Percentiles rank a stretch among this genome's conserved stretches.
Conservation (phyloP, 2,329 filamentous ascomycete species). For the Diaporthe citrichinensis region DNA sequence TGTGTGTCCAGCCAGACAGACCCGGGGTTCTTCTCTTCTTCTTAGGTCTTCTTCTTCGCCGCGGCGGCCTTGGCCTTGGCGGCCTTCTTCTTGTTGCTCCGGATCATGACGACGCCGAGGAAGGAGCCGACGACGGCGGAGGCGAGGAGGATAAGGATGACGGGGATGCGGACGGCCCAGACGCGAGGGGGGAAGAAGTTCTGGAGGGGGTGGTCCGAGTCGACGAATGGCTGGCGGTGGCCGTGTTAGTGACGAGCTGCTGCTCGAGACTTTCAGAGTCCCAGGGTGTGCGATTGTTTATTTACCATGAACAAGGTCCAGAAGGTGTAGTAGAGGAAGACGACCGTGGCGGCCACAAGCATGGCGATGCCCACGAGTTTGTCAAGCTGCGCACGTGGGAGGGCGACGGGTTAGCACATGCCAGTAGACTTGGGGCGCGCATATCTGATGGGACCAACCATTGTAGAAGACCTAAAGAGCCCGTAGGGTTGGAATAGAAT, state of each 20-base stretch:
- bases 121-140: conserved; percentile 97
- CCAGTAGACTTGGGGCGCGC: not conserved
- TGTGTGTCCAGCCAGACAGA: not conserved
- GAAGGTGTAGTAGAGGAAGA: conserved; percentile 90
- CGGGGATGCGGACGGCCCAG: conserved; percentile 98
- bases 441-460: conserved; percentile 45
- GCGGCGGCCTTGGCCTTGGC: conserved; percentile 88
- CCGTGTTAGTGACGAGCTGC: conserved; percentile 32
- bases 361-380: conserved; percentile 80
- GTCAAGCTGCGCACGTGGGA: conserved; percentile 78
- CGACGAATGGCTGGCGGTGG: conserved; percentile 87
- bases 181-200: conserved; percentile 96
- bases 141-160: conserved; percentile 93
- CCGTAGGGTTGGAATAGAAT: conserved; percentile 8
- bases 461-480: conserved; percentile 45
- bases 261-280: too few species aligned
- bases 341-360: conserved; percentile 75
- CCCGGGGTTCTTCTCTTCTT: conserved; percentile 6
- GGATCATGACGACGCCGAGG: conserved; percentile 97
- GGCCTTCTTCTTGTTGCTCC: conserved; percentile 97
- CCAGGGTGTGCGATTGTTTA: conserved; percentile 21
- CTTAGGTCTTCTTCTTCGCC: conserved; percentile 86
- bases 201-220: conserved; percentile 92
- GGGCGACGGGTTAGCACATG: conserved; percentile 26
- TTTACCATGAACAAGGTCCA: conserved; percentile 98